Evolutionary conservation across 2,329 filamentous ascomycete species (phyloP).

Genomic region (Pseudogymnoascus sp.): DNA sequence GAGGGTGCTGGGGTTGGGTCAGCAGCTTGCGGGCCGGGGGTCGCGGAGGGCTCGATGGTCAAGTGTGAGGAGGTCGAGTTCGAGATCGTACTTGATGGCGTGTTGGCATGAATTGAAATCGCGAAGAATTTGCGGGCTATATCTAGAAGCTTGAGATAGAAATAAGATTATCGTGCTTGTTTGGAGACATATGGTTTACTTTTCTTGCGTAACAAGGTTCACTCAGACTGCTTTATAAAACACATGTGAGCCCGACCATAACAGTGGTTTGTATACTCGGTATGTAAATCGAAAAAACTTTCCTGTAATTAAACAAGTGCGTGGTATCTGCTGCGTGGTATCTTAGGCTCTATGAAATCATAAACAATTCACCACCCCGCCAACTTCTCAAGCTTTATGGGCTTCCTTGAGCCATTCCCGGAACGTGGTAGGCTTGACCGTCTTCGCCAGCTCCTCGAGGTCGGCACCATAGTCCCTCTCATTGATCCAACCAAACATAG

Average conservation of each 20-base stretch:
- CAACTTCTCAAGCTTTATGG: neutral
- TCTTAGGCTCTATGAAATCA: neutral
- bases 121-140: neutral
- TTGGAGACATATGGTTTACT: neutral
- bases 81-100: conserved; percentile 35
- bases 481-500: conserved; percentile 28
- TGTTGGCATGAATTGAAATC: neutral
- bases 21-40: conserved; percentile 43
- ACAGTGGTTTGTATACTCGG: neutral
- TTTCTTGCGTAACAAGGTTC: neutral
- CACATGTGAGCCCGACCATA: neutral
- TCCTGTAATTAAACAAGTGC: neutral
- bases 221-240: neutral
- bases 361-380: neutral
- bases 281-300: neutral
- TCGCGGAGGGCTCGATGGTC: conserved; percentile 40
- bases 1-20: conserved; percentile 44
- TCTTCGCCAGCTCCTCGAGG: conserved; percentile 33
- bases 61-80: conserved; percentile 37
- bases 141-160: neutral
- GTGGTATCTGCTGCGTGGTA: neutral
- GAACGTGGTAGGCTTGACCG: neutral
- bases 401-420: conserved; percentile 3
- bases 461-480: conserved; percentile 26
- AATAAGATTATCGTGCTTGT: neutral